Evolutionary conservation across 352 stramenopile genomes (phyloP).

Genomic region (Blastocystis sp.): DNA sequence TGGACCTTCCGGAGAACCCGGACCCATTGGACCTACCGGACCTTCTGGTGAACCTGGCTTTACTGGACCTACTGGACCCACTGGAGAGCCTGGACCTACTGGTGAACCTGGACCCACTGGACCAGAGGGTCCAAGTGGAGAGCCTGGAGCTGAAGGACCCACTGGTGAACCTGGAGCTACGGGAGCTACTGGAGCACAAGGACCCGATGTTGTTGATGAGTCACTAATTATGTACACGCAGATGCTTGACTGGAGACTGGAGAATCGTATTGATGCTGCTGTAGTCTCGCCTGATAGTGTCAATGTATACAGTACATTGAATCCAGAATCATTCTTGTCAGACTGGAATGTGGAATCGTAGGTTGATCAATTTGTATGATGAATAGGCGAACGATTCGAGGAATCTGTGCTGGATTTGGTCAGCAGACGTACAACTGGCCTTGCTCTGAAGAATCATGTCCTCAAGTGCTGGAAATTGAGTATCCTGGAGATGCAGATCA

Average conservation of each 20-base stretch:
- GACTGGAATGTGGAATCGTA: neutral
- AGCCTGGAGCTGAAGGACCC: neutral
- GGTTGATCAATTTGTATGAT: neutral
- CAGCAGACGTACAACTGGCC: neutral
- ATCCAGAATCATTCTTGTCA: neutral
- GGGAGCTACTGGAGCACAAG: neutral
- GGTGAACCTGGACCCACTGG: neutral
- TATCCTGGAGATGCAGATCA: neutral
- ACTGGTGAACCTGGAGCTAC: neutral
- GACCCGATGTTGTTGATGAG: neutral
- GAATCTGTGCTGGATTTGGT: neutral
- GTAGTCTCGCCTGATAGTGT: neutral
- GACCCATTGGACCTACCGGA: neutral
- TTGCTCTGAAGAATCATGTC: neutral
- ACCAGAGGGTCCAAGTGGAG: neutral
- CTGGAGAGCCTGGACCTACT: neutral
- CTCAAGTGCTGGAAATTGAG: neutral
- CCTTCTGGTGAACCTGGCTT: neutral
- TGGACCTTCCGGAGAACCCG: neutral
- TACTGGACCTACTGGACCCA: neutral
- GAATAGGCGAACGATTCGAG: neutral
- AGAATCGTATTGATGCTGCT: neutral
- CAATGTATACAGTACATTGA: neutral
- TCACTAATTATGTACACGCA: neutral
- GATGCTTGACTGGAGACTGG: neutral